Evolutionary conservation across 305 asterid genomes (phyloP), one percentile per base, ranked within the genome.

Genomic region (Fraxinus nigra): DNA sequence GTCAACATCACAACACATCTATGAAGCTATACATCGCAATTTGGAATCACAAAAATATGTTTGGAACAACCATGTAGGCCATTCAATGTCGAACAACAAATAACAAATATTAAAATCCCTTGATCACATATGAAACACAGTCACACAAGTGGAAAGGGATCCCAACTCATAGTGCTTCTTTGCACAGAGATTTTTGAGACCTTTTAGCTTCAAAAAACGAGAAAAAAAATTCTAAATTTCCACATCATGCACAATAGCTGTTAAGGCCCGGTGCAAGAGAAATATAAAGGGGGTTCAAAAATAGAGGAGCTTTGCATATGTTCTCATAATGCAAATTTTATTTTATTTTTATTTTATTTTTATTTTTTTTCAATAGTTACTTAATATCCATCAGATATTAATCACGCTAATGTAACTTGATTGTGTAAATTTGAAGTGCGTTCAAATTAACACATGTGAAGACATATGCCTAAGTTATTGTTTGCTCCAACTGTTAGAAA

Each of bases 151-250:
- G 72, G 70, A 46, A 46, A 59, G 56, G 28, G 54, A 77, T 78
- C 73, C 76, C 32, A 56, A 48, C 84, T 81, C 82, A 75, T 30
- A 72, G 78, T 67, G 84, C 80, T 81, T 67, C 75, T 67, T 67
- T 28, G 75, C 35, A 67, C 70, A 30, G 30, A 33, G 22, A 46
- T 69, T 30, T 40, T 51, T 11, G 30, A 75, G 67, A 56, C 67
- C 34, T 46, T 43, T 72, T 65, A 74, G 72, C 43, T 67, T 67
- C 20, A 78, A 33, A 77, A 2, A 65, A 11, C 13, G 20, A 54
- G 63, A 40, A 11, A 30, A 16, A 59, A 28, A n/a, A 34, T n/a
- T 46, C 24, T 69, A 34, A 51, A 78, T 40, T 48, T 54, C 33
- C 30, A 30, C 76, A 77, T 63, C 79, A 67, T 79, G 40, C 73